These are phyloP conservation scores for Camillea tinctor DNA, from an alignment of 2,329 filamentous ascomycete species.

Conservation along the genomic window DNA sequence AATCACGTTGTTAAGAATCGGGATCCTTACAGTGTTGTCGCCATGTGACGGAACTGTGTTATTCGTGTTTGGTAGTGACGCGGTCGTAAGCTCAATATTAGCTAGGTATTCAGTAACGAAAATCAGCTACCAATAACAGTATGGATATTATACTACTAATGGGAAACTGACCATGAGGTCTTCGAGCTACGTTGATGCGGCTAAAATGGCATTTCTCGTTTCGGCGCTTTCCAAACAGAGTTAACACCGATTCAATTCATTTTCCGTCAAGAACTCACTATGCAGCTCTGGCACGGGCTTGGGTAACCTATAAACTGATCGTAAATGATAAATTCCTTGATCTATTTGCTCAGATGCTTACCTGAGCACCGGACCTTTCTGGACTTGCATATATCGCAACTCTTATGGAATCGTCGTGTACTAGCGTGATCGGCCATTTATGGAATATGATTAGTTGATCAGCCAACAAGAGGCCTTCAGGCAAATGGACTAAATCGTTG, in stretches of 20 bases:
- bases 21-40: not conserved
- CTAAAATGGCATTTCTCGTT: constrained; percentile 25
- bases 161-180: constrained; percentile 21
- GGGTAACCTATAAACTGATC: too few relatives aligned
- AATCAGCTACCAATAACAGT: too few relatives aligned
- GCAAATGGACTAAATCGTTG: too few relatives aligned
- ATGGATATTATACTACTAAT: not conserved
- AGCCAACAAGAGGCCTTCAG: too few relatives aligned
- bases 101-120: too few relatives aligned
- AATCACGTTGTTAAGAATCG: not conserved
- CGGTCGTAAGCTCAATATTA: too few relatives aligned
- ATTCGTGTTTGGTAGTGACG: not conserved
- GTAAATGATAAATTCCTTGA: too few relatives aligned
- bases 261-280: too few relatives aligned
- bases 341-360: constrained; percentile 23
- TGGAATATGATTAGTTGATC: too few relatives aligned
- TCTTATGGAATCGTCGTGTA: constrained; percentile 15
- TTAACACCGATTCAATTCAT: not conserved
- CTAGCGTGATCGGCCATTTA: too few relatives aligned
- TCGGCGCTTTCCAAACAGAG: constrained; percentile 7
- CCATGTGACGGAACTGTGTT: constrained; percentile 5
- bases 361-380: constrained; percentile 41
- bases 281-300: too few relatives aligned
- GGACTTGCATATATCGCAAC: constrained; percentile 40
- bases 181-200: constrained; percentile 21